phyloP scores from a whole-genome alignment of 2,329 filamentous ascomycete genomes.

The Akanthomyces dipterigenus region DNA sequence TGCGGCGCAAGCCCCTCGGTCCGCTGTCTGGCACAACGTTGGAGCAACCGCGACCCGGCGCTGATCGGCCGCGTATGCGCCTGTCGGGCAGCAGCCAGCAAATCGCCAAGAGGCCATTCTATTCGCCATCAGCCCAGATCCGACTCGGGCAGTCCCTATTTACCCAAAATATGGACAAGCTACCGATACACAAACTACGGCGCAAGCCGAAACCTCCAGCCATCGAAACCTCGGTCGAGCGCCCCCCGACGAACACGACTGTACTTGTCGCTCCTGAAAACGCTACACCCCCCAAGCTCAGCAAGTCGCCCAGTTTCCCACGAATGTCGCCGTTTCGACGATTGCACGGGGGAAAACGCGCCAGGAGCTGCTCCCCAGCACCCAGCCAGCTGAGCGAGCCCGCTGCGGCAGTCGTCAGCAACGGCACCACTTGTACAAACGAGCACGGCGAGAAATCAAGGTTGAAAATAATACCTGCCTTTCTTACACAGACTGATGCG shows the following conservation, averaged over 20 bases:
- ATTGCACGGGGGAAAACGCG: slow-evolving; percentile 40
- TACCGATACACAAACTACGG: slow-evolving; percentile 35
- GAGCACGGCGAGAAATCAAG: slow-evolving; percentile 17
- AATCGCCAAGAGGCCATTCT: not conserved
- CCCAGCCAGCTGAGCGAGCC: slow-evolving; percentile 12
- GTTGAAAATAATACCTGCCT: slow-evolving; percentile 29
- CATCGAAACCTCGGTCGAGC: slow-evolving; percentile 34
- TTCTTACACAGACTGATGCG: slow-evolving; percentile 30
- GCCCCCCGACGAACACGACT: slow-evolving; percentile 19
- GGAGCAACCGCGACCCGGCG: not conserved
- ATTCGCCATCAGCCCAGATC: not conserved
- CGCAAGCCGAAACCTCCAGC: slow-evolving; percentile 38
- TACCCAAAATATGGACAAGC: slow-evolving; percentile 31
- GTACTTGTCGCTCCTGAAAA: not conserved
- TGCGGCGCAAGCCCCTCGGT: not conserved
- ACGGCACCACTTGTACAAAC: slow-evolving; percentile 23
- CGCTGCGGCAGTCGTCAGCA: slow-evolving; percentile 27
- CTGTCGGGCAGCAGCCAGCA: not conserved
- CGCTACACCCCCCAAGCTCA: not conserved
- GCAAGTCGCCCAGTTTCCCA: slow-evolving; percentile 16
- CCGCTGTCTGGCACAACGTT: not conserved
- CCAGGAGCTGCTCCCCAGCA: slow-evolving; percentile 34
- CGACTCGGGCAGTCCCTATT: not conserved
- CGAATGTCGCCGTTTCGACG: slow-evolving; percentile 38
- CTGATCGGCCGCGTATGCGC: not conserved